Evolutionary conservation across 108 stramenopile species (phyloP).

Genomic region (Pseudonitzschia multistriata): DNA sequence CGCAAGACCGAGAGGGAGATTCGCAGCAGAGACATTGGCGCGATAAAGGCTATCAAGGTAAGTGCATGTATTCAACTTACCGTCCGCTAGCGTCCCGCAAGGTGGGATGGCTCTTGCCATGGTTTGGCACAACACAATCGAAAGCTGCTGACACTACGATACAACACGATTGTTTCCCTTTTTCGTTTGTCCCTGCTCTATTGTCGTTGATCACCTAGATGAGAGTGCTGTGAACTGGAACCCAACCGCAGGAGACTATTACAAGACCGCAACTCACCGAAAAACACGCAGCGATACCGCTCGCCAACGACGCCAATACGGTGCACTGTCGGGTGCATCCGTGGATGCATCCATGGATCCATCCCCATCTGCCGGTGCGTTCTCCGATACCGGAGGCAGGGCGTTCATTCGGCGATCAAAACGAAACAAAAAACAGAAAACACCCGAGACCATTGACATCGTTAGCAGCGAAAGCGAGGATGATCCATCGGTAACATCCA

Average conservation of each 20-base stretch:
- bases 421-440: slow-evolving; percentile 2
- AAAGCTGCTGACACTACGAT: no score
- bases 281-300: no score
- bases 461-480: slow-evolving; percentile 25
- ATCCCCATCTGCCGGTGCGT: not conserved
- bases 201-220: not conserved
- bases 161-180: not conserved
- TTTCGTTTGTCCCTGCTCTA: not conserved
- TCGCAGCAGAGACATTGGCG: not conserved
- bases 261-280: no score
- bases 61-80: no score
- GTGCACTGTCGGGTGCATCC: no score
- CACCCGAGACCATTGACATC: slow-evolving; percentile 11
- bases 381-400: not conserved
- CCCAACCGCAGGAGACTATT: not conserved
- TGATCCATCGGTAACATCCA: not conserved
- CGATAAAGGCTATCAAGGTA: not conserved
- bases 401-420: not conserved
- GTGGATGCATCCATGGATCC: not conserved
- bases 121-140: no score
- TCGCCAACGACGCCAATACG: no score
- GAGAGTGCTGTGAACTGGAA: not conserved
- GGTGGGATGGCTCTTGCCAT: no score
- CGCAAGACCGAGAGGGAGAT: not conserved
- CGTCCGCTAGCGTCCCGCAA: no score